Conservation (phyloP, 2,329 filamentous ascomycete species). For the Botrytis galanthina region DNA sequence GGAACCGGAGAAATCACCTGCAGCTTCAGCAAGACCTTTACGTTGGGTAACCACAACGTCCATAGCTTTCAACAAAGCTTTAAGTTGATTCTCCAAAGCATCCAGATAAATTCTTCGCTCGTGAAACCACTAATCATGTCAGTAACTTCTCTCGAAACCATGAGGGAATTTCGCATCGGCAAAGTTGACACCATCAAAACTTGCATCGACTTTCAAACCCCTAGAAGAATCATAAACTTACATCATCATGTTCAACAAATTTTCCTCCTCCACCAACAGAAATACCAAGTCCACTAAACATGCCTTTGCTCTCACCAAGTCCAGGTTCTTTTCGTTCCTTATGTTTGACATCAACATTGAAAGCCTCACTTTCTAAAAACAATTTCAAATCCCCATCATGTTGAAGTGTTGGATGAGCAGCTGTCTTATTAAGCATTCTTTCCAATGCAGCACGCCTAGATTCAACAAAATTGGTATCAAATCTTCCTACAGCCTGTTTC, state of each 20-base stretch:
- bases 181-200: too few relatives aligned
- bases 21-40: slow-evolving; percentile 89
- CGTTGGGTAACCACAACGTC: slow-evolving; percentile 89
- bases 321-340: slow-evolving; percentile 89
- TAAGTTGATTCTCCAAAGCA: slow-evolving; percentile 86
- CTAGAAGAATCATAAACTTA: slow-evolving; percentile 44
- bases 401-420: slow-evolving; percentile 83
- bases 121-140: slow-evolving; percentile 78
- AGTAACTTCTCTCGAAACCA: too few relatives aligned
- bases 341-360: slow-evolving; percentile 96
- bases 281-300: slow-evolving; percentile 81
- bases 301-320: slow-evolving; percentile 85
- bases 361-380: slow-evolving; percentile 93
- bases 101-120: slow-evolving; percentile 94
- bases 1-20: slow-evolving; percentile 88
- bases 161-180: too few relatives aligned
- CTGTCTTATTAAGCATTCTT: slow-evolving; percentile 96
- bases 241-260: slow-evolving; percentile 97
- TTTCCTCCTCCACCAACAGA: slow-evolving; percentile 76
- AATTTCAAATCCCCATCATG: slow-evolving; percentile 93
- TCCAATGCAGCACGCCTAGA: slow-evolving; percentile 86
- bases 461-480: slow-evolving; percentile 96
- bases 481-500: slow-evolving; percentile 94
- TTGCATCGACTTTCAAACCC: too few relatives aligned
- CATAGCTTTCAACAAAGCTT: slow-evolving; percentile 86